These are phyloP conservation scores for Gentiana macrophylla DNA, from an alignment of 257 asterid species.

Conservation along the genomic window DNA sequence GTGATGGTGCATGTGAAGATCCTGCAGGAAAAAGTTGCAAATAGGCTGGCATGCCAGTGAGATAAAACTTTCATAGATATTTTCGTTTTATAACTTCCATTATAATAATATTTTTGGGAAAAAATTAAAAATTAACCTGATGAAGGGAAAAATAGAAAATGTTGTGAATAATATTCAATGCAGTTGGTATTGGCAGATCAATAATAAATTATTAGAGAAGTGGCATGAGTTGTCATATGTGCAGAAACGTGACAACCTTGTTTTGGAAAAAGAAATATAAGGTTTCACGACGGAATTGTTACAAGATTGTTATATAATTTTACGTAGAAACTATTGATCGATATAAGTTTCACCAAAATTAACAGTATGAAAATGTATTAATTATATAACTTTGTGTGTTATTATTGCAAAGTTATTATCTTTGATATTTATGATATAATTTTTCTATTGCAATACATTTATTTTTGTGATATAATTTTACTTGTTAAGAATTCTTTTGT, in stretches of 20 bases:
- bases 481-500: too few species aligned
- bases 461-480: too few species aligned
- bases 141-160: not conserved
- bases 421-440: too few species aligned
- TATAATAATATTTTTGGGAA: constrained; percentile 1
- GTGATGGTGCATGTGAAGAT: constrained; percentile 42
- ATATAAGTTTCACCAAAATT: too few species aligned
- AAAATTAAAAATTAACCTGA: not conserved
- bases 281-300: too few species aligned
- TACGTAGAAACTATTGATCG: too few species aligned
- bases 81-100: constrained; percentile 9
- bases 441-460: too few species aligned
- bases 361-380: too few species aligned
- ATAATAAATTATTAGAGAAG: constrained; percentile 29
- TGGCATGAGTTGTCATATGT: constrained; percentile 31
- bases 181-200: constrained; percentile 55
- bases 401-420: too few species aligned
- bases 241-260: constrained; percentile 19
- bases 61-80: constrained; percentile 19
- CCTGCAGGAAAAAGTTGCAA: constrained; percentile 27
- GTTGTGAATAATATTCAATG: constrained; percentile 26
- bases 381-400: too few species aligned
- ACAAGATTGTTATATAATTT: too few species aligned
- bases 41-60: constrained; percentile 43
- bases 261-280: not conserved